Conservation (phyloP, 768 basidiomycete species). For the Butyriboletus loyo region DNA sequence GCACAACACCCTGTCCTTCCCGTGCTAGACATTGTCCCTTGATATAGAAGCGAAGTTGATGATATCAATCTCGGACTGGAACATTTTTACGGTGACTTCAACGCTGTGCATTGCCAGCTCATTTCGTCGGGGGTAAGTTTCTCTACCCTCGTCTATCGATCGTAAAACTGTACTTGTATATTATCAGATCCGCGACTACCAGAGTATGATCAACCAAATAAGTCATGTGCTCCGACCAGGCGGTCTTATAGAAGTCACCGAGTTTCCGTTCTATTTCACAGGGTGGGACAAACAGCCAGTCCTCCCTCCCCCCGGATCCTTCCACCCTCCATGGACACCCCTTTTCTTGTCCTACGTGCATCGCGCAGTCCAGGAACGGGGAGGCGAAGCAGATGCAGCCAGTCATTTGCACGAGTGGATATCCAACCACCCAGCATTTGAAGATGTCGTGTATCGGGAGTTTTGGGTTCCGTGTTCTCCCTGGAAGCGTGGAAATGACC, state of each 20-base stretch:
- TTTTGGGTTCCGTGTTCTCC: constrained; percentile 64
- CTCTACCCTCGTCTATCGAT: constrained; percentile 4
- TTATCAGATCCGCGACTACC: constrained; percentile 65
- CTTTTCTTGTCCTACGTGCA: constrained; percentile 59
- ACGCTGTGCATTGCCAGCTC: constrained; percentile 71
- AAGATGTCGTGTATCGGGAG: constrained; percentile 54
- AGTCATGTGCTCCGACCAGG: constrained; percentile 64
- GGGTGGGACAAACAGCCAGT: constrained; percentile 47
- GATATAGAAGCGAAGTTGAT: constrained; percentile 71
- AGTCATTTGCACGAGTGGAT: constrained; percentile 55
- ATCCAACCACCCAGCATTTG: constrained; percentile 50
- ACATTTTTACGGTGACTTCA: constrained; percentile 76
- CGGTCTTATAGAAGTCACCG: constrained; percentile 62
- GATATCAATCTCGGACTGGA: constrained; percentile 83
- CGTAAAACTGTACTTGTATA: constrained; percentile 13
- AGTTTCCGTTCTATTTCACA: constrained; percentile 69
- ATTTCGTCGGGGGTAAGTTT: constrained; percentile 69
- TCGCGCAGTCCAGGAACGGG: constrained; percentile 51
- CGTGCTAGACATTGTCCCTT: constrained; percentile 2
- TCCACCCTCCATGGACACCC: constrained; percentile 55
- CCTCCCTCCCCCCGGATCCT: constrained; percentile 38
- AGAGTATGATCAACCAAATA: constrained; percentile 61
- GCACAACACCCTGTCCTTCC: not conserved
- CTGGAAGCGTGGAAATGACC: constrained; percentile 34
- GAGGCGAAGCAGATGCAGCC: constrained; percentile 65